Conservation (phyloP, 306 rosid species). For the Pyrus bretschneideri region DNA sequence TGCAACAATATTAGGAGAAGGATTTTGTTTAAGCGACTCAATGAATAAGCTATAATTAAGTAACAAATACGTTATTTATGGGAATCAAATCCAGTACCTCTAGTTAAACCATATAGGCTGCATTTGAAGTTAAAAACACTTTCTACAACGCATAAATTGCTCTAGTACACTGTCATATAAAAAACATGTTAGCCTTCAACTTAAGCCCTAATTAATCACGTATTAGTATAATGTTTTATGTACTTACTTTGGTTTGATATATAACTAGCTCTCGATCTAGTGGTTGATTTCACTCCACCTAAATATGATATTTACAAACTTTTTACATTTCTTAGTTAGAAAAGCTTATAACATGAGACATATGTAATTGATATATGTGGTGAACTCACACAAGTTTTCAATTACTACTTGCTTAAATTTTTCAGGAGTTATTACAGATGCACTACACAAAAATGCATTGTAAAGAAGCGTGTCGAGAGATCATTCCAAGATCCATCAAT, state of each 20-base stretch:
- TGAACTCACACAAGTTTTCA: not conserved
- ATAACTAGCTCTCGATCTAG: too few relatives aligned
- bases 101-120: too few relatives aligned
- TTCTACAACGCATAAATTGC: not conserved
- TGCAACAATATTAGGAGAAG: too few relatives aligned
- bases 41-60: too few relatives aligned
- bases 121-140: not conserved
- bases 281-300: not conserved
- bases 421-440: constrained; percentile 87
- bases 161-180: too few relatives aligned
- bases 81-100: too few relatives aligned
- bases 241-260: too few relatives aligned
- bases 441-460: constrained; percentile 68
- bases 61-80: too few relatives aligned
- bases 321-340: not conserved
- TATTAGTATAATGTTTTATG: not conserved
- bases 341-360: not conserved
- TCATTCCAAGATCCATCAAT: constrained; percentile 65
- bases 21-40: too few relatives aligned
- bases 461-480: constrained; percentile 83
- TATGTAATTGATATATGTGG: not conserved
- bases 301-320: not conserved
- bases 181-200: not conserved
- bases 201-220: not conserved
- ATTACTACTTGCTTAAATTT: not conserved